Conservation (phyloP, 2,329 filamentous ascomycete genomes). For the Pestalotiopsis sp. region DNA sequence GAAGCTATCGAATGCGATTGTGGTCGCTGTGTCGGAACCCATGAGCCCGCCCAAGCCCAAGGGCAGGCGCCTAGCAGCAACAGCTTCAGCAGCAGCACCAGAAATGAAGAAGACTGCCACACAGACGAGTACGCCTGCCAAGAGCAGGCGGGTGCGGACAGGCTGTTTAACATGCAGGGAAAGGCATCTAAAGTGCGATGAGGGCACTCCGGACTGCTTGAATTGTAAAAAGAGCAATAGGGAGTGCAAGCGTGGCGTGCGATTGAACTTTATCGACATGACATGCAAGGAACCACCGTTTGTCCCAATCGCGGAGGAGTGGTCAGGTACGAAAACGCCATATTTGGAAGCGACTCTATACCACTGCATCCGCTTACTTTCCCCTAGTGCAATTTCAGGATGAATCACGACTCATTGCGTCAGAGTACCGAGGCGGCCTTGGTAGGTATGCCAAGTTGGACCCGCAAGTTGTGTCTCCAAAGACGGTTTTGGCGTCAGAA, state of each 20-base stretch:
- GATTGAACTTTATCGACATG: slow-evolving; percentile 89
- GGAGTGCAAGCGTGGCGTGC: slow-evolving; percentile 80
- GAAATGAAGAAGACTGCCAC: slow-evolving; percentile 20
- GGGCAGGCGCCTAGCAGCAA: slow-evolving; percentile 12
- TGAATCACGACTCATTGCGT: slow-evolving; percentile 86
- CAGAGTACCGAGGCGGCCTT: slow-evolving; percentile 80
- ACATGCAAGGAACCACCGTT: slow-evolving; percentile 69
- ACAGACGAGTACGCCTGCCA: slow-evolving; percentile 38
- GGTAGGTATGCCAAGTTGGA: slow-evolving; percentile 67
- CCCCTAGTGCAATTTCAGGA: slow-evolving; percentile 73
- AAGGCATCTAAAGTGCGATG: slow-evolving; percentile 88
- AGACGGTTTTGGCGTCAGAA: slow-evolving; percentile 27
- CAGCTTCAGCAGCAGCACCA: not conserved
- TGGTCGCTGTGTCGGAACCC: slow-evolving; percentile 15
- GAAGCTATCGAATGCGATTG: slow-evolving; percentile 18
- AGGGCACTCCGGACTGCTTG: slow-evolving; percentile 61
- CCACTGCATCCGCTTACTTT: not conserved
- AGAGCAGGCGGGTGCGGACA: slow-evolving; percentile 84
- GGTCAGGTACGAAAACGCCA: slow-evolving; percentile 52
- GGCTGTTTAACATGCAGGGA: slow-evolving; percentile 90
- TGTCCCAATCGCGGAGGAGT: slow-evolving; percentile 62
- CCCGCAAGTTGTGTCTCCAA: slow-evolving; percentile 32
- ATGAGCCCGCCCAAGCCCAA: slow-evolving; percentile 13
- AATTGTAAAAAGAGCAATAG: slow-evolving; percentile 90
- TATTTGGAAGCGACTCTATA: slow-evolving; percentile 12